phyloP scores from a whole-genome alignment of 352 stramenopile genomes.

The Lagenidium giganteum region DNA sequence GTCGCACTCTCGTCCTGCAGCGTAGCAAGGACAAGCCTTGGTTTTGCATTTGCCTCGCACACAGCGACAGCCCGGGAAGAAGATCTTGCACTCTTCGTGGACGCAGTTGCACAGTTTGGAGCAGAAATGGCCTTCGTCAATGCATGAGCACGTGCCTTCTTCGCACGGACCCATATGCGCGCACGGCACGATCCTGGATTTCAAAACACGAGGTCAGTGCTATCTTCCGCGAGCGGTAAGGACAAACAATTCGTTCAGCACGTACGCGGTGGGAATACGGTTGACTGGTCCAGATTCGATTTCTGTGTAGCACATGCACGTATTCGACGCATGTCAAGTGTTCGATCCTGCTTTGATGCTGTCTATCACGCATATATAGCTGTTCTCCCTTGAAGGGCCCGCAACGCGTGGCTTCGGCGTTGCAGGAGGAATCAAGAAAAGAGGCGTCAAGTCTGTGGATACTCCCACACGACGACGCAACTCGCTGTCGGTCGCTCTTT shows the following conservation, averaged over 20 bases:
- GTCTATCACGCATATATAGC: too few species aligned
- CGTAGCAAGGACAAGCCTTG: slow-evolving; percentile 89
- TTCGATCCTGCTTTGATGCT: too few species aligned
- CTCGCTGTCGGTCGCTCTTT: slow-evolving; percentile 47
- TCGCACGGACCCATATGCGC: slow-evolving; percentile 84
- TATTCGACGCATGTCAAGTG: not conserved
- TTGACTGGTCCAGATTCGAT: slow-evolving; percentile 9
- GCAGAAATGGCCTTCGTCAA: slow-evolving; percentile 86
- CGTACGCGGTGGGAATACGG: slow-evolving; percentile 10
- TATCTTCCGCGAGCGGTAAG: too few species aligned
- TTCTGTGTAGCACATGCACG: slow-evolving; percentile 2
- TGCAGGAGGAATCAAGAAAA: slow-evolving; percentile 18
- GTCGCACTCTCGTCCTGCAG: slow-evolving; percentile 90
- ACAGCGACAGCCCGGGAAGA: slow-evolving; percentile 88
- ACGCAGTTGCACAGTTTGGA: slow-evolving; percentile 89
- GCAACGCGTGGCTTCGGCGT: too few species aligned
- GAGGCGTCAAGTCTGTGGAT: not conserved
- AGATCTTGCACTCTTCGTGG: slow-evolving; percentile 79
- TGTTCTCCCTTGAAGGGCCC: too few species aligned
- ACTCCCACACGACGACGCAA: not conserved
- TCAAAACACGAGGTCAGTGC: too few species aligned
- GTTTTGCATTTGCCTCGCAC: slow-evolving; percentile 71
- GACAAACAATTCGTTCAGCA: too few species aligned
- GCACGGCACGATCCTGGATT: slow-evolving; percentile 83
- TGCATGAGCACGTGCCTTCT: slow-evolving; percentile 81